A percentile compares a stretch with the other conserved stretches of the same genome.
phyloP scores from a whole-genome alignment of 2,329 filamentous ascomycete species.

The Colletotrichum sp. region DNA sequence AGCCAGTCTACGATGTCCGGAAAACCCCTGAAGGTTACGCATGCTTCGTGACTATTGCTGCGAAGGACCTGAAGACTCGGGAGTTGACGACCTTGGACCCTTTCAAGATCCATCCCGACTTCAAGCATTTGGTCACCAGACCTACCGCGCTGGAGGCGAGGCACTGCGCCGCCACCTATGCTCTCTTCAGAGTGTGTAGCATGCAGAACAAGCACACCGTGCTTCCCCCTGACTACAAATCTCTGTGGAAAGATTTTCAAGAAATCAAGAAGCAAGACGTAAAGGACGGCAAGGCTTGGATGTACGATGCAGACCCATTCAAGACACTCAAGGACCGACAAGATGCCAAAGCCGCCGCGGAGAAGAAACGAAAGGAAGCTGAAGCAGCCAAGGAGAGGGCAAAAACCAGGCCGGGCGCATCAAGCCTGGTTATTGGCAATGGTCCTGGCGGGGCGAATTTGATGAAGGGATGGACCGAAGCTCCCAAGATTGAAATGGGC shows the following conservation, averaged over 20 bases:
- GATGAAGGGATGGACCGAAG: conserved; percentile 80
- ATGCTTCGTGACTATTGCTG: conserved; percentile 80
- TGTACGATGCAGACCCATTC: conserved; percentile 97
- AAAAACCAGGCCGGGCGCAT: conserved; percentile 64
- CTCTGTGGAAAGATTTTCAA: conserved; percentile 91
- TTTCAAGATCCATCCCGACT: conserved; percentile 78
- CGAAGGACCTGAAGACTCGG: conserved; percentile 81
- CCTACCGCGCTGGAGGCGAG: conserved; percentile 87
- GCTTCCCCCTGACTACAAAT: conserved; percentile 86
- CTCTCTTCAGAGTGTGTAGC: conserved; percentile 87
- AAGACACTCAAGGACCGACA: conserved; percentile 79
- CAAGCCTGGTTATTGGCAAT: conserved; percentile 59
- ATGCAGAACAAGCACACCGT: conserved; percentile 97
- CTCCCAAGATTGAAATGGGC: conserved; percentile 93
- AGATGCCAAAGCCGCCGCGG: conserved; percentile 74
- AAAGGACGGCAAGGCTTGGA: conserved; percentile 78
- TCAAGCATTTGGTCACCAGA: conserved; percentile 77
- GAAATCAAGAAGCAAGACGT: conserved; percentile 82
- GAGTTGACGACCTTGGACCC: conserved; percentile 78
- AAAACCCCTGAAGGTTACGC: conserved; percentile 78
- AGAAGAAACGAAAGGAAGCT: conserved; percentile 79
- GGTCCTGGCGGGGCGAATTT: conserved; percentile 48
- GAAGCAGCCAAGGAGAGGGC: conserved; percentile 73
- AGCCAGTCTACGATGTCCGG: conserved; percentile 86
- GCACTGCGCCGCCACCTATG: conserved; percentile 92